Conservation (phyloP, 805 yeast species). For the Yamadazyma nakazawae region DNA sequence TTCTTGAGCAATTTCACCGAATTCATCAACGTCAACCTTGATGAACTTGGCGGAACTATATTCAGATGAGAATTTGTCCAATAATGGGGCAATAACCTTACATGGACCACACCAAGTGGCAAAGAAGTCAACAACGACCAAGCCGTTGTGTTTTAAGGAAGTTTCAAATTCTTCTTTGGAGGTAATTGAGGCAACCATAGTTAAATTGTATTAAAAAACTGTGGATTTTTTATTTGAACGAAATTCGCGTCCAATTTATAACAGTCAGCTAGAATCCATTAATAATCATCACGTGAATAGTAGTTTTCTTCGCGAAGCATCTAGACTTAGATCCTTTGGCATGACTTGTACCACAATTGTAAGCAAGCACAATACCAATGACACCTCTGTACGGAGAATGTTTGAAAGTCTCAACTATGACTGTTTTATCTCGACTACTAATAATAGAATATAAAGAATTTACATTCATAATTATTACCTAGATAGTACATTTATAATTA, state of each 20-base stretch:
- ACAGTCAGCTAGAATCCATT: not conserved
- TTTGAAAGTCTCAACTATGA: too few relatives aligned
- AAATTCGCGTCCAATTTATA: conserved; percentile 3
- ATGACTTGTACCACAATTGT: too few relatives aligned
- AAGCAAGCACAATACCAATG: too few relatives aligned
- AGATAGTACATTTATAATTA: not conserved
- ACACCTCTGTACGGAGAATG: too few relatives aligned
- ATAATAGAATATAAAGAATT: too few relatives aligned
- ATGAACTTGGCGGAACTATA: conserved; percentile 69
- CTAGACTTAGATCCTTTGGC: conserved; percentile 4
- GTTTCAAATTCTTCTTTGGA: conserved; percentile 57
- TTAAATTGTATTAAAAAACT: not conserved
- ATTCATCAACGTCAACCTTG: conserved; percentile 90
- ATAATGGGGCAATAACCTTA: conserved; percentile 92
- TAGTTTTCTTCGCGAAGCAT: not conserved
- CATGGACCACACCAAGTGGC: conserved; percentile 99
- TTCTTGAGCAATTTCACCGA: conserved; percentile 70
- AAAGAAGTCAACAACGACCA: conserved; percentile 91
- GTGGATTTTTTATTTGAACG: not conserved
- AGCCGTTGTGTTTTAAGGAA: conserved; percentile 59
- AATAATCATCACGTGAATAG: conserved; percentile 8
- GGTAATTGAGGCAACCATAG: conserved; percentile 37
- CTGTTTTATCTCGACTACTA: too few relatives aligned
- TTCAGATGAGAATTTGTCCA: conserved; percentile 74
- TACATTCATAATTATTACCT: too few relatives aligned